Base-by-base conservation (phyloP, 2,329 filamentous ascomycete genomes). In the Trichoderma sp. region DNA sequence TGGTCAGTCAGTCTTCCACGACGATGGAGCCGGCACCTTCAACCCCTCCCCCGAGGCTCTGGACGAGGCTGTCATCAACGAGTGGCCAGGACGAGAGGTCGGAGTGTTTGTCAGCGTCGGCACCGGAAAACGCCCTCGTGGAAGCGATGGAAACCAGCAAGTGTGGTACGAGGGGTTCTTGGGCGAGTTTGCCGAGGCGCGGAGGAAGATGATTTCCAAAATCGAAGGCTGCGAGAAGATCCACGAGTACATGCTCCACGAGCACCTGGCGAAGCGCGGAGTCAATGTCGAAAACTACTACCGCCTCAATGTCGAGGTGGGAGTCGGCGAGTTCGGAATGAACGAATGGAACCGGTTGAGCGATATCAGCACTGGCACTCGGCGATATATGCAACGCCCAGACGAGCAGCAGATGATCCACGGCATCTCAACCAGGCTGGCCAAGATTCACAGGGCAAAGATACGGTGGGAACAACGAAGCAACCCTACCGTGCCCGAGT, bases 311-410 rank as follows among this genome's bases (percentile, higher is more conserved):
- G 97, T 98, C 56, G 95, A 98, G 82, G 92, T 98, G 18, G 97
- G 96, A 1, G 95, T 98, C 3, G 95, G 96, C 71, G 97, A 98
- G 82, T 98, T 98, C 83, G 96, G 94, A 69, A 98, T 99, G 95
- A 99, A 98, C 82, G 97, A 98, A 83, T 99, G 97, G 97, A 91
- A 94, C 80, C 91, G 95, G 4, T 86, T 98, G n/a, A 93, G 94
- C 31, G 96, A 98, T 71, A 98, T 99, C 85, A 98, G 94, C 86
- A 98, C 95, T 16, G 93, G 93, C 81, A 99, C 97, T 0, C 90
- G 94, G 79, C 91, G 93, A 77, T 99, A 98, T 82, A 89, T 99
- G 71, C 87, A 88, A 8, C 92, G 92, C 77, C 88, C 89, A 12
- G 91, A 91, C 0, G 93, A 97, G 75, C 94, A 97, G 82, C 89